These are phyloP conservation scores for Brassica hybrid DNA, from an alignment of 441 rosid species.

Conservation along the genomic window DNA sequence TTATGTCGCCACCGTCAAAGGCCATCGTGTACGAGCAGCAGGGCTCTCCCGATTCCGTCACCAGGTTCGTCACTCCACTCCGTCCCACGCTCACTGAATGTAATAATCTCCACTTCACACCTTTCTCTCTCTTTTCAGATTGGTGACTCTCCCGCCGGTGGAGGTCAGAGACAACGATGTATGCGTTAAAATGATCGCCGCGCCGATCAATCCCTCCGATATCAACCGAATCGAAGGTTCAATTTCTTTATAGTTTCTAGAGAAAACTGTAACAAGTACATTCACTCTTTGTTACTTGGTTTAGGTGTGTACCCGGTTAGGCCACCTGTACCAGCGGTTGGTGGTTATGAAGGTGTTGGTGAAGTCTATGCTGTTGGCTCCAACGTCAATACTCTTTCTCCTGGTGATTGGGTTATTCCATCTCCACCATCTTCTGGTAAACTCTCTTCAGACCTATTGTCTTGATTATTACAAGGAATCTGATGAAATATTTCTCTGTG, in stretches of 20 bases:
- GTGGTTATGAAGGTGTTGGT: slow-evolving; percentile 96
- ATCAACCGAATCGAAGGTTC: slow-evolving; percentile 90
- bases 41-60: slow-evolving; percentile 81
- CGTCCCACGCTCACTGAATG: background rate
- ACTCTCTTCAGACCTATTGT: background rate
- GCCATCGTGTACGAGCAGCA: slow-evolving; percentile 85
- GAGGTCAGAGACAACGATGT: slow-evolving; percentile 39
- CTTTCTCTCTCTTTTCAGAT: slow-evolving; percentile 40
- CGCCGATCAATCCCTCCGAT: slow-evolving; percentile 96
- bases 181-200: slow-evolving; percentile 88
- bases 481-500: slow-evolving; percentile 14
- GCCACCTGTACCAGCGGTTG: slow-evolving; percentile 87
- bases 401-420: slow-evolving; percentile 91
- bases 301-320: slow-evolving; percentile 90
- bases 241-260: background rate
- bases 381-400: slow-evolving; percentile 61
- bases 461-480: background rate
- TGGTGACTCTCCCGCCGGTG: slow-evolving; percentile 73
- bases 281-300: background rate
- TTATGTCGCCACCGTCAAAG: slow-evolving; percentile 67
- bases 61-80: slow-evolving; percentile 48
- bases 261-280: background rate
- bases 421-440: slow-evolving; percentile 88
- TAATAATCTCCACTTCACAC: background rate
- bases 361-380: slow-evolving; percentile 79